Conservation (phyloP, 495 filamentous ascomycete genomes). For the Physcia stellaris region DNA sequence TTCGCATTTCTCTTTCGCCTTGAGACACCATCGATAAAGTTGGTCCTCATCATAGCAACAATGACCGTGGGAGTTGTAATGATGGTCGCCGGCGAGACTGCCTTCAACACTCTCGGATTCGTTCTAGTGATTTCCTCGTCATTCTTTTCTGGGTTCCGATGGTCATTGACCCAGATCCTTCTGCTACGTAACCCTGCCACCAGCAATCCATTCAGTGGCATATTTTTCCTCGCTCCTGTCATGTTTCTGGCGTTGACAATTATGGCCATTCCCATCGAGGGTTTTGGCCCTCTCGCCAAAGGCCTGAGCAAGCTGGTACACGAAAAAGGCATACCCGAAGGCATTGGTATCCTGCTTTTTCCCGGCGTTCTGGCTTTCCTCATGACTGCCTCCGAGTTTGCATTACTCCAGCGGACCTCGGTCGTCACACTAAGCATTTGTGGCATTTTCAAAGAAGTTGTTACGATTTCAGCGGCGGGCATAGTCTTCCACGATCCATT, state of each 20-base stretch:
- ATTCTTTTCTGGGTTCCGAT: conserved; percentile 94
- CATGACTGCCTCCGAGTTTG: conserved; percentile 95
- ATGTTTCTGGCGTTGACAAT: conserved; percentile 80
- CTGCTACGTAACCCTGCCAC: conserved; percentile 90
- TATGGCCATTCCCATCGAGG: conserved; percentile 80
- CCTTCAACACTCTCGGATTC: conserved; percentile 81
- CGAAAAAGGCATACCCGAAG: conserved; percentile 46
- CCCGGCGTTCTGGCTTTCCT: conserved; percentile 85
- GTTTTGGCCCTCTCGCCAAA: conserved; percentile 46
- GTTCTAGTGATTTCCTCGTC: conserved; percentile 81
- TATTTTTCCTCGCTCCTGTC: conserved; percentile 91
- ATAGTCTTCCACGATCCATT: conserved; percentile 81
- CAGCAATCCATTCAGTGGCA: conserved; percentile 88
- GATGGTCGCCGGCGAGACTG: conserved; percentile 97
- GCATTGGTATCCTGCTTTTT: conserved; percentile 61
- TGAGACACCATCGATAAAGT: conserved; percentile 70
- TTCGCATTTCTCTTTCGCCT: conserved; percentile 94
- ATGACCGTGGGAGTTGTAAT: conserved; percentile 95
- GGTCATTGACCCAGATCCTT: conserved; percentile 93
- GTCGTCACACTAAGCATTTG: conserved; percentile 95
- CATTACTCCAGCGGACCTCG: conserved; percentile 82
- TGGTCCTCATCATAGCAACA: conserved; percentile 74
- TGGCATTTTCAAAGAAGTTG: conserved; percentile 97
- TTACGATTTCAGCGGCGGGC: conserved; percentile 84
- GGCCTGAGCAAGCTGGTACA: conserved; percentile 49